These are phyloP conservation scores for Penicillium coffeae DNA, from an alignment of 495 filamentous ascomycete genomes.

Conservation along the genomic window DNA sequence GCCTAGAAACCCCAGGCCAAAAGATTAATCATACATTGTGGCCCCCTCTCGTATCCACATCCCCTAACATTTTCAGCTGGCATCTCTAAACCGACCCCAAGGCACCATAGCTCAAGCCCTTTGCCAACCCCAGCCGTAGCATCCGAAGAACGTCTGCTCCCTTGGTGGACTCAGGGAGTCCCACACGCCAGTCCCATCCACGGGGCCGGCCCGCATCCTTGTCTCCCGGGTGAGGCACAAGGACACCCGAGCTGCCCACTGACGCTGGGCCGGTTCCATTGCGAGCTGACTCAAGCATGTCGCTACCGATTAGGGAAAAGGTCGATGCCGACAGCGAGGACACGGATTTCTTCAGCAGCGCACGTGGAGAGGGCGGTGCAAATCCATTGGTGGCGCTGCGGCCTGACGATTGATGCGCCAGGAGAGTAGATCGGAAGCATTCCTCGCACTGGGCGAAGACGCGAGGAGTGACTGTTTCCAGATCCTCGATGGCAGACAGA, in stretches of 20 bases:
- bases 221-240: slow-evolving; percentile 39
- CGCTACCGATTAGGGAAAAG: slow-evolving; percentile 68
- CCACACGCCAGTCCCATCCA: slow-evolving; percentile 84
- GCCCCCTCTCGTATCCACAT: neutral
- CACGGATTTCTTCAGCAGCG: slow-evolving; percentile 65
- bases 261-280: slow-evolving; percentile 40
- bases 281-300: slow-evolving; percentile 55
- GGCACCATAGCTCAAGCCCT: slow-evolving; percentile 44
- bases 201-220: slow-evolving; percentile 43
- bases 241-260: slow-evolving; percentile 51
- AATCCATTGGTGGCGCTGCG: slow-evolving; percentile 38
- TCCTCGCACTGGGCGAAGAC: slow-evolving; percentile 67
- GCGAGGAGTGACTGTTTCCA: slow-evolving; percentile 68
- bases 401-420: slow-evolving; percentile 46
- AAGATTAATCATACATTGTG: slow-evolving; percentile 13
- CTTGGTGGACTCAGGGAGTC: slow-evolving; percentile 51
- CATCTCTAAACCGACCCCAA: slow-evolving; percentile 24
- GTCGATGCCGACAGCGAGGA: slow-evolving; percentile 51
- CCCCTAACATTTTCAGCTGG: slow-evolving; percentile 5
- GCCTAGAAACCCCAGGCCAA: neutral
- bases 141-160: slow-evolving; percentile 66
- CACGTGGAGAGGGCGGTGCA: slow-evolving; percentile 52
- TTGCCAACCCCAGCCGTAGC: slow-evolving; percentile 69
- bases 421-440: slow-evolving; percentile 56
- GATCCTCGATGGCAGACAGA: slow-evolving; percentile 76